phyloP scores from a whole-genome alignment of 345 rosid species.

The Gossypium turneri region DNA sequence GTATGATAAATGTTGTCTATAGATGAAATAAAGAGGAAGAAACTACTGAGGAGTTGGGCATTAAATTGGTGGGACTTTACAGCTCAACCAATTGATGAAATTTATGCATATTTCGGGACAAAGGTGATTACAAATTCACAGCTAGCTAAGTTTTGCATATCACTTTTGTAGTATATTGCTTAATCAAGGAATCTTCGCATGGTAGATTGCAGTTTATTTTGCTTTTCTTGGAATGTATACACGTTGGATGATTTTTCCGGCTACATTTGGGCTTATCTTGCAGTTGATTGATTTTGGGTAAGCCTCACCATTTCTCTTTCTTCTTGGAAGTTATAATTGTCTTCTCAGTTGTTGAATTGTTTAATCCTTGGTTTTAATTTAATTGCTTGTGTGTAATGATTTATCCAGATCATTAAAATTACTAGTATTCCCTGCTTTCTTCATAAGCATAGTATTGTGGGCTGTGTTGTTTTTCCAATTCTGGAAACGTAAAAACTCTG shows the following conservation, averaged over 20 bases:
- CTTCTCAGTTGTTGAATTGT: not conserved
- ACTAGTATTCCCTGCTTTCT: constrained; percentile 69
- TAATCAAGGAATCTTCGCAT: constrained; percentile 20
- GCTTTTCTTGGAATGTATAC: constrained; percentile 90
- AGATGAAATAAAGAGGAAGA: constrained; percentile 75
- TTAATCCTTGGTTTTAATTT: not conserved
- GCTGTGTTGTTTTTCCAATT: constrained; percentile 88
- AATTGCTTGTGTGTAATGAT: constrained; percentile 1
- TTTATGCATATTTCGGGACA: constrained; percentile 77
- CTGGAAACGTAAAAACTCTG: constrained; percentile 90
- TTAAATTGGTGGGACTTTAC: constrained; percentile 70
- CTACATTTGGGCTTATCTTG: constrained; percentile 51
- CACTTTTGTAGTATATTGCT: constrained; percentile 5
- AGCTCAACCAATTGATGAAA: constrained; percentile 74
- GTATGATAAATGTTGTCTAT: constrained; percentile 25
- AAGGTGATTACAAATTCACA: constrained; percentile 43
- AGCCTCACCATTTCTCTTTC: constrained; percentile 12
- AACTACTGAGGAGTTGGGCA: constrained; percentile 73
- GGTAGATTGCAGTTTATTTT: constrained; percentile 81
- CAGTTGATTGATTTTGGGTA: constrained; percentile 80
- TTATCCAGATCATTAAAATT: constrained; percentile 64
- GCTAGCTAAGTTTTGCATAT: not conserved
- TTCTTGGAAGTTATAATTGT: constrained; percentile 7
- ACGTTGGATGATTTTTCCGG: constrained; percentile 79
- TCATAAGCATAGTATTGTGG: constrained; percentile 66